A percentile compares a stretch with the other conserved stretches of the same genome.
phyloP scores from a whole-genome alignment of 306 rosid genomes.

The Quercus cerris region DNA sequence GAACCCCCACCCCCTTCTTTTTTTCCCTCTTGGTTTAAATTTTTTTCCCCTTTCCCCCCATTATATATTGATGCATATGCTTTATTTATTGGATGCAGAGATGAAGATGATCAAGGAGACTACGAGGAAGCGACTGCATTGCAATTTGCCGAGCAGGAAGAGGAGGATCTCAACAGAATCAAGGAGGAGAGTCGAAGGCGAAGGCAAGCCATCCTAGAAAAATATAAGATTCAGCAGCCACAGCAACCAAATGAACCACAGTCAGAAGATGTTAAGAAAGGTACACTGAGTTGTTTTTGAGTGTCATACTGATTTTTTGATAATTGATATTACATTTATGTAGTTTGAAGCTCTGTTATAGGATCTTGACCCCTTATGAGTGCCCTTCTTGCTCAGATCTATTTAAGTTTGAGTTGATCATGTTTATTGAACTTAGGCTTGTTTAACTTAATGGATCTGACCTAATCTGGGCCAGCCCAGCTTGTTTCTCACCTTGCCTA shows the following conservation, averaged over 20 bases:
- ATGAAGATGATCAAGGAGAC: constrained; percentile 67
- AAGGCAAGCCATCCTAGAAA: constrained; percentile 87
- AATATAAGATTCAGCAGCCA: constrained; percentile 58
- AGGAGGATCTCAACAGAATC: constrained; percentile 84
- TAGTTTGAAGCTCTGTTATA: background rate
- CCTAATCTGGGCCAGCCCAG: too few species aligned
- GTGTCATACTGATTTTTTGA: background rate
- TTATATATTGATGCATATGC: constrained; percentile 3
- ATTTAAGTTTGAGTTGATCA: background rate
- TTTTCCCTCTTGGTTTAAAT: background rate
- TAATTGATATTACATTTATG: too few species aligned
- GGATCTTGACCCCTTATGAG: background rate
- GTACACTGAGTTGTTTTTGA: constrained; percentile 22
- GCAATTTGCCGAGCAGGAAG: constrained; percentile 78
- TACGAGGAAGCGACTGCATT: constrained; percentile 48
- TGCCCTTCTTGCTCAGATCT: background rate
- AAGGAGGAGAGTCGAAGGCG: constrained; percentile 93
- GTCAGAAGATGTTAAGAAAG: constrained; percentile 40
- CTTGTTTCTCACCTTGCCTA: too few species aligned
- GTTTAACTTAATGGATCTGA: background rate
- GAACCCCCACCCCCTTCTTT: background rate
- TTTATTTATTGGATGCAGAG: constrained; percentile 37
- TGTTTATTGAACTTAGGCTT: background rate
- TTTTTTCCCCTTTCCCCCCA: background rate
- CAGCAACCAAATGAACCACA: constrained; percentile 42